Percentiles rank a stretch among this genome's conserved stretches.
Conservation (phyloP, 1,139 yeast species). For the Komagataea norvegica region DNA sequence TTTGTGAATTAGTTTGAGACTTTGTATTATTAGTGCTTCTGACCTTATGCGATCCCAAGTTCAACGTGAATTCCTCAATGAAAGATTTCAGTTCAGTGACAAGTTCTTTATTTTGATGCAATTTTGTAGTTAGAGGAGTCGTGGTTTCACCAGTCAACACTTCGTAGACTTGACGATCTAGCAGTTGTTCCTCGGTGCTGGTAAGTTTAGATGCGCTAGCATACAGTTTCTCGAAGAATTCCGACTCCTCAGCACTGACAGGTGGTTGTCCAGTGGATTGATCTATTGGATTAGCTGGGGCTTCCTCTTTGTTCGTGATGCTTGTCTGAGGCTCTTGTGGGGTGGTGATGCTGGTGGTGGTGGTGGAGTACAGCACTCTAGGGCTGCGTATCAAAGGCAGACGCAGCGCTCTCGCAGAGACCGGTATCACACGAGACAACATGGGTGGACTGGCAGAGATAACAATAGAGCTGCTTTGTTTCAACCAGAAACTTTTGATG, state of each 20-base stretch:
- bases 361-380: slow-evolving; percentile 11
- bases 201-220: slow-evolving; percentile 16
- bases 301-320: no score
- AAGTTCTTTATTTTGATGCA: slow-evolving; percentile 16
- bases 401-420: slow-evolving; percentile 9
- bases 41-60: slow-evolving; percentile 15
- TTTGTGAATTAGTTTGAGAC: slow-evolving; percentile 8
- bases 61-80: slow-evolving; percentile 20
- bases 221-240: slow-evolving; percentile 17
- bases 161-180: slow-evolving; percentile 20
- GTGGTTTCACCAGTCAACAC: slow-evolving; percentile 22
- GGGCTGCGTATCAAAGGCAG: slow-evolving; percentile 9
- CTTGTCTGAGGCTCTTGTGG: no score
- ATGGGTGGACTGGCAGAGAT: no score
- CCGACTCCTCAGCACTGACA: slow-evolving; percentile 9
- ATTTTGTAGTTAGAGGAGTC: slow-evolving; percentile 14
- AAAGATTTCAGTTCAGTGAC: slow-evolving; percentile 17
- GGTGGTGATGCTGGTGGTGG: slow-evolving; percentile 1
- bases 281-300: slow-evolving; percentile 1
- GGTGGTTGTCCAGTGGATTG: not conserved
- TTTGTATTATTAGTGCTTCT: slow-evolving; percentile 9
- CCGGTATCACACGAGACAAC: slow-evolving; percentile 11
- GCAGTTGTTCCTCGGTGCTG: slow-evolving; percentile 12
- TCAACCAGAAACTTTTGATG: not conserved
- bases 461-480: no score